phyloP scores from a whole-genome alignment of 129 eudicot species.

The Rutidosis leptorrhynchoides region DNA sequence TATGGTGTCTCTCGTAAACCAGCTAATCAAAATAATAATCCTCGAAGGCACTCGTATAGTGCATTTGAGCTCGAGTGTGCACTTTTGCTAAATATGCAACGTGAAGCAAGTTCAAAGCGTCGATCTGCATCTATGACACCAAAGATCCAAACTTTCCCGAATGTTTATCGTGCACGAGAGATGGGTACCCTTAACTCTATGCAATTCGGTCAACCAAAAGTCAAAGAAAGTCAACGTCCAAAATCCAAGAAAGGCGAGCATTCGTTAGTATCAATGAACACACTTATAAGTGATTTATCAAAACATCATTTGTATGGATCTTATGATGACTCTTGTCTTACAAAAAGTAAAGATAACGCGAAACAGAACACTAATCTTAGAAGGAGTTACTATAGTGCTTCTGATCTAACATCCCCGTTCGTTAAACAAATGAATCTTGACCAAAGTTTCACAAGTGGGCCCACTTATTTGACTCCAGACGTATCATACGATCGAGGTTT shows the following conservation, averaged over 20 bases:
- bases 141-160: constrained; percentile 12
- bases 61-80: constrained; percentile 32
- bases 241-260: constrained; percentile 14
- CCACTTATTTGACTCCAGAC: constrained; percentile 23
- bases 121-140: constrained; percentile 35
- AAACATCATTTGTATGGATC: constrained; percentile 10
- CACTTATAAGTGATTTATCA: constrained; percentile 2
- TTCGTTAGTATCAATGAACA: not conserved
- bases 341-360: constrained; percentile 15
- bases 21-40: constrained; percentile 18
- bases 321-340: constrained; percentile 24
- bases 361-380: constrained; percentile 13
- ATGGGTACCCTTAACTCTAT: not conserved
- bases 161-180: not conserved
- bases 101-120: constrained; percentile 16
- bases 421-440: not conserved
- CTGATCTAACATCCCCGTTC: constrained; percentile 25
- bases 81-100: constrained; percentile 29
- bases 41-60: constrained; percentile 36
- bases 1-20: constrained; percentile 5
- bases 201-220: not conserved
- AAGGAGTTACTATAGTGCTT: constrained; percentile 27
- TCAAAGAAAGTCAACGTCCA: not conserved
- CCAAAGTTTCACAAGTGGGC: constrained; percentile 7
- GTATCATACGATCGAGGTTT: constrained; percentile 16